phyloP scores from a whole-genome alignment of 345 rosid species.

The Melastoma malabathricum region DNA sequence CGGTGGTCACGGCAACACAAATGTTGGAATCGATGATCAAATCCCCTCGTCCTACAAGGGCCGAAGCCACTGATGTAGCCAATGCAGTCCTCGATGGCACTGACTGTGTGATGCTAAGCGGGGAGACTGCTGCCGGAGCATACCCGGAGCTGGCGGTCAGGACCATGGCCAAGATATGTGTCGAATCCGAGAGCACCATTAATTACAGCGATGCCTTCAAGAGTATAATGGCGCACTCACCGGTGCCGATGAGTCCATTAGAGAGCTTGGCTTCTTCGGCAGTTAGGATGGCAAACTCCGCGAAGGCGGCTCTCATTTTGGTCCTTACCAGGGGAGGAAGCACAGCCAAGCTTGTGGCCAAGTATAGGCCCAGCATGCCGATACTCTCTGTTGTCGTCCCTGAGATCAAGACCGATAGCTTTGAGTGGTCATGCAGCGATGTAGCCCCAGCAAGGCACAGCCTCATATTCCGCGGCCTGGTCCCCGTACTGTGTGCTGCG shows the following conservation, averaged over 20 bases:
- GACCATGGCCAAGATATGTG: constrained; percentile 89
- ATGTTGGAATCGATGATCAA: constrained; percentile 99
- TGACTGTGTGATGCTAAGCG: constrained; percentile 95
- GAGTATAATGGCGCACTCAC: constrained; percentile 68
- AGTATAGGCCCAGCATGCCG: constrained; percentile 89
- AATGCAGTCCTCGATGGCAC: constrained; percentile 91
- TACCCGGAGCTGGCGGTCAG: constrained; percentile 83
- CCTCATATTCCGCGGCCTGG: constrained; percentile 72
- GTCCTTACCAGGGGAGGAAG: constrained; percentile 93
- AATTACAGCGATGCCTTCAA: constrained; percentile 77
- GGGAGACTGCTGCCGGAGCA: constrained; percentile 98
- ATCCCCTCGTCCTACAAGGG: constrained; percentile 94
- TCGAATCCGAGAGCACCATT: constrained; percentile 88
- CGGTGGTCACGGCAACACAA: constrained; percentile 79
- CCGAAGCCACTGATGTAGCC: constrained; percentile 97
- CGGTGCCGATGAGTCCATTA: constrained; percentile 90
- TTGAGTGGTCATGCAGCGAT: constrained; percentile 90
- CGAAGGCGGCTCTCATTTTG: constrained; percentile 65
- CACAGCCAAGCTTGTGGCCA: constrained; percentile 89
- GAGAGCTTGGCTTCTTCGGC: constrained; percentile 92
- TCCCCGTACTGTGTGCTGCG: constrained; percentile 73
- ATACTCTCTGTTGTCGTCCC: constrained; percentile 85
- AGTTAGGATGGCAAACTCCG: constrained; percentile 82
- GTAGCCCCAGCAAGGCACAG: constrained; percentile 93
- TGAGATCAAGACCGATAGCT: constrained; percentile 66